Evolutionary conservation across 208 protist species (phyloP).

Genomic region (Acanthamoeba royreba): DNA sequence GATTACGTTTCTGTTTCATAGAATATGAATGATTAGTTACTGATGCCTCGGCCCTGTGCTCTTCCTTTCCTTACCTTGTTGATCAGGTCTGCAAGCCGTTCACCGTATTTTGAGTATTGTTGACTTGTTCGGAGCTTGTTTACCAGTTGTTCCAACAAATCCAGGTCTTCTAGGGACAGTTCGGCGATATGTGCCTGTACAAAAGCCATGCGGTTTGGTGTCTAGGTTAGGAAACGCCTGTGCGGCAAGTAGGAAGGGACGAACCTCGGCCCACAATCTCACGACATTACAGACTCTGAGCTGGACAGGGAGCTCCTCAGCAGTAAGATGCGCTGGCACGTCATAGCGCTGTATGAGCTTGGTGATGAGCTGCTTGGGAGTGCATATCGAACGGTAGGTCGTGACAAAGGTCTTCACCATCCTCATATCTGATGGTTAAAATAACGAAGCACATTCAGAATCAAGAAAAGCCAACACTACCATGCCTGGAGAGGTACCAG

Average conservation of each 20-base stretch:
- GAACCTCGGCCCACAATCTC: slow-evolving; percentile 61
- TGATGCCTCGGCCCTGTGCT: not conserved
- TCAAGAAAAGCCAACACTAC: not conserved
- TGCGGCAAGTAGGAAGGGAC: not conserved
- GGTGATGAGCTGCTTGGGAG: slow-evolving; percentile 35
- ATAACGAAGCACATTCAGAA: not conserved
- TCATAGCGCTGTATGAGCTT: slow-evolving; percentile 51
- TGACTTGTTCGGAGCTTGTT: not conserved
- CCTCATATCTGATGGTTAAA: not conserved
- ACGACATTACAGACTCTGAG: slow-evolving; percentile 64
- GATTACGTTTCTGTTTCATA: not conserved
- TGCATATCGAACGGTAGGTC: slow-evolving; percentile 59
- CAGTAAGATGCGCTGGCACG: slow-evolving; percentile 15
- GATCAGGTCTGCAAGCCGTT: not conserved
- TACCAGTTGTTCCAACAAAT: not conserved
- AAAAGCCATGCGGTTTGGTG: not conserved
- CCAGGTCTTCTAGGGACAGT: not conserved
- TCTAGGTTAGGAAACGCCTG: not conserved
- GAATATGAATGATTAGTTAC: not conserved
- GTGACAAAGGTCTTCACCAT: slow-evolving; percentile 64
- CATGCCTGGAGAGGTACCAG: not conserved
- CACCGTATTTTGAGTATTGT: not conserved
- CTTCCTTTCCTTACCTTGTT: not conserved
- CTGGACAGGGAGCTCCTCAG: slow-evolving; percentile 44
- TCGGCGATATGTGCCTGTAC: not conserved